A percentile compares a stretch with the other conserved stretches of the same genome.
Conservation (phyloP, 192 early-diverging fungal species). For the Pecoramyces ruminantium region DNA sequence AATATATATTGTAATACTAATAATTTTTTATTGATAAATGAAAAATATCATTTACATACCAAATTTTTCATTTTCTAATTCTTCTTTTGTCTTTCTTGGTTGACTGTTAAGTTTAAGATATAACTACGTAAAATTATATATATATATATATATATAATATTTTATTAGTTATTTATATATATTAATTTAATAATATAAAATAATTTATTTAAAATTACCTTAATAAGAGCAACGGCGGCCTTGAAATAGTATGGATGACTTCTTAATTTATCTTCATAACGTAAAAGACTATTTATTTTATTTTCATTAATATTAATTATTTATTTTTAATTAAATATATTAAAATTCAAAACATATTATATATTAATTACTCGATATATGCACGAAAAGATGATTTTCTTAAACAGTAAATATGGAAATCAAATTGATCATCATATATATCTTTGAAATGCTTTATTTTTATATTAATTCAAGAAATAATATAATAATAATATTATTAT, state of each 20-base stretch:
- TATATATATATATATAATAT: conserved; percentile 13
- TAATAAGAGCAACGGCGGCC: conserved; percentile 57
- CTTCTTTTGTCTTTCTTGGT: conserved; percentile 22
- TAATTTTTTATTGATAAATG: too few species aligned
- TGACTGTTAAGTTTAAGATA: conserved; percentile 34
- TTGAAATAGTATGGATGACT: conserved; percentile 50
- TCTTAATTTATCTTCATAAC: conserved; percentile 60
- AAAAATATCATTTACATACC: neutral
- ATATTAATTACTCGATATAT: conserved; percentile 58
- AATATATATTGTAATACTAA: too few species aligned
- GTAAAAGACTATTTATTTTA: conserved; percentile 22
- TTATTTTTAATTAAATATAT: too few species aligned
- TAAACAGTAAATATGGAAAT: conserved; percentile 86
- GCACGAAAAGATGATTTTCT: conserved; percentile 76
- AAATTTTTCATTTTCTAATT: conserved; percentile 19
- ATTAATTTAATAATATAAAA: conserved; percentile 13
- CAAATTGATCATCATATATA: conserved; percentile 82
- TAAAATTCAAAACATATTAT: too few species aligned
- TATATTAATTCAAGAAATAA: too few species aligned
- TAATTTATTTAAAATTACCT: conserved; percentile 25
- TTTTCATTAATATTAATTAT: too few species aligned
- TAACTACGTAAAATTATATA: conserved; percentile 13
- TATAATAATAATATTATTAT: too few species aligned
- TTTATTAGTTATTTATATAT: conserved; percentile 16
- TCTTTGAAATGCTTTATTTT: conserved; percentile 58